Base-by-base conservation (phyloP, 192 early-diverging fungal species). In the Coemansia sp. region DNA sequence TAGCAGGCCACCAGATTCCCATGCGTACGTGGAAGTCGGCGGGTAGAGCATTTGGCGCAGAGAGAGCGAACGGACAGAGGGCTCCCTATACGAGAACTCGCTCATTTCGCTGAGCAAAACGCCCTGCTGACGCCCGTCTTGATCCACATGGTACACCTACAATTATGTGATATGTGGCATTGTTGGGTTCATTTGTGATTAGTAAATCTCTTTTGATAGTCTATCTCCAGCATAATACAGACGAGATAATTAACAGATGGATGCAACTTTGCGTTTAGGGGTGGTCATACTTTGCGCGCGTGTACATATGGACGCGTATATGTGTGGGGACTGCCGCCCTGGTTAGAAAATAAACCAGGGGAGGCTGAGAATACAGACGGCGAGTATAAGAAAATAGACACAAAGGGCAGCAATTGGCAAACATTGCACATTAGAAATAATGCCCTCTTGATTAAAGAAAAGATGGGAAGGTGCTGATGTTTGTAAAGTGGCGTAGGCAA, bases 81-180 rank as follows among this genome's bases (percentile, higher is more conserved):
- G 72, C 69, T 93, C 92, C 14, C 90, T 88, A 74, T 91, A 88
- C 63, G 92, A 90, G 51, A 91, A 75, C 44, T 88, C 86, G 12
- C 89, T 89, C 94, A 95, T 95, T 71, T 91, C 86, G 79, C 86
- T 85, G 25, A 86, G 82, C 22, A 95, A 91, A 9, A 94, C 94
- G 14, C 94, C 94, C 59, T 93, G 88, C 45, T 91, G 86, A 40
- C 87, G 87, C 8, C 85, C 90, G 13, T 87, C 76, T 25, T 86
- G 87, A 62, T 95, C 91, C 50, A 94, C 73, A 70, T 94, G 93
- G 74, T 90, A 91, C 32, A 81, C 74, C 79, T 81, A 80, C 20
- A 22, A 4, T 54, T 38, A 16, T 25, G 8, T n/a, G 61, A 12
- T 12, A 10, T 16, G 48, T 7, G 6, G 48, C 44, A 45, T 45